phyloP scores from a whole-genome alignment of 2,329 filamentous ascomycete species.

The Neonectria neomacrospora region DNA sequence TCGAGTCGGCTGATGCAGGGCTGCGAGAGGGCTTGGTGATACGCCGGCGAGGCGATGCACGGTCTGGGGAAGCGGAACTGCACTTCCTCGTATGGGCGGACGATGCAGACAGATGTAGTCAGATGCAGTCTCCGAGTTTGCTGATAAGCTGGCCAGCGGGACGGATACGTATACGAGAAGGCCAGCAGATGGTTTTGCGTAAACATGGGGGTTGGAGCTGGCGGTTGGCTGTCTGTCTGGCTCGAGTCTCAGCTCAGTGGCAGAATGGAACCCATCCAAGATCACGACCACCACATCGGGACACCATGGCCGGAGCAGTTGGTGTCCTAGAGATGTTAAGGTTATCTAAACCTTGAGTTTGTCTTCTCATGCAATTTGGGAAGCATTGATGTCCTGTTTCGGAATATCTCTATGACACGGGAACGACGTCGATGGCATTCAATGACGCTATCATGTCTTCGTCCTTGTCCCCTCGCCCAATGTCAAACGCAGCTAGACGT shows the following conservation, averaged over 20 bases:
- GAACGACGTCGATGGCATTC: background rate
- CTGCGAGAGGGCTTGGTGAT: slow-evolving; percentile 5
- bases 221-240: slow-evolving; percentile 13
- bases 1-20: slow-evolving; percentile 29
- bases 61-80: slow-evolving; percentile 36
- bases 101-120: slow-evolving; percentile 2
- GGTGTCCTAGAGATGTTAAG: slow-evolving; percentile 2
- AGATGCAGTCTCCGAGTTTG: background rate
- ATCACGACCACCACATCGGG: background rate
- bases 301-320: slow-evolving; percentile 7
- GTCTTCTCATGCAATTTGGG: background rate
- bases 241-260: slow-evolving; percentile 16
- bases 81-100: background rate
- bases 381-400: background rate
- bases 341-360: slow-evolving; percentile 18
- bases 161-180: background rate
- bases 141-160: slow-evolving; percentile 21
- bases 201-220: slow-evolving; percentile 11
- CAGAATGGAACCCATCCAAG: slow-evolving; percentile 3
- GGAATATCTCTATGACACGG: background rate
- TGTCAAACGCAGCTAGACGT: background rate
- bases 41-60: slow-evolving; percentile 8
- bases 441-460: background rate
- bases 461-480: background rate
- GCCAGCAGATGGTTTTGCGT: slow-evolving; percentile 24